Conservation (phyloP, 257 asterid genomes). For the Solanum pennellii region DNA sequence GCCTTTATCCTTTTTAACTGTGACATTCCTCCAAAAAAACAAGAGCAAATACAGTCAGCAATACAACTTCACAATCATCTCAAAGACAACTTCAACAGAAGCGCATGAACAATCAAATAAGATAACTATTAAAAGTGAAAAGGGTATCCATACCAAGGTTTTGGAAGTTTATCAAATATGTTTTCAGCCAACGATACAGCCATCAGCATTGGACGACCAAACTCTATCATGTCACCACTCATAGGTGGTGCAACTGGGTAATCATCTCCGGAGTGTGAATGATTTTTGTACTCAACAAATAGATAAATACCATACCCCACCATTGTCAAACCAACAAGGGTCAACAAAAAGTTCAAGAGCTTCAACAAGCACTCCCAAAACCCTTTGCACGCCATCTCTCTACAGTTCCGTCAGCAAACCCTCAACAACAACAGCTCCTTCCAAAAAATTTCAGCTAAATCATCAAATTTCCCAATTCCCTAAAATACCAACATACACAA, state of each 20-base stretch:
- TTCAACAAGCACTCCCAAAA: conserved; percentile 73
- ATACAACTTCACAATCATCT: not conserved
- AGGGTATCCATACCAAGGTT: conserved; percentile 55
- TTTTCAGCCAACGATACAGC: conserved; percentile 52
- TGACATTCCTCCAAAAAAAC: not conserved
- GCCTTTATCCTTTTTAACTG: not conserved
- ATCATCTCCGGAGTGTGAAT: conserved; percentile 35
- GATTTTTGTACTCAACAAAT: conserved; percentile 57
- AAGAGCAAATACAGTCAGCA: not conserved
- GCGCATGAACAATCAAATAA: not conserved
- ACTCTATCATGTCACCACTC: conserved; percentile 38
- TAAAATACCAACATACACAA: conserved; percentile 6
- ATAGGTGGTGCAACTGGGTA: conserved; percentile 22
- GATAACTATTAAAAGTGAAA: not conserved
- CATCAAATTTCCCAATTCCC: conserved; percentile 18
- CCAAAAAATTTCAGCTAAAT: not conserved
- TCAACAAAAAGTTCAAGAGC: conserved; percentile 64
- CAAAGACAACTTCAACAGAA: not conserved
- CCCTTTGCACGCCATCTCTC: conserved; percentile 77
- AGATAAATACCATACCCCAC: conserved; percentile 83
- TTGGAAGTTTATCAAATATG: conserved; percentile 85
- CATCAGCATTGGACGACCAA: conserved; percentile 88
- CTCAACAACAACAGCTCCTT: not conserved
- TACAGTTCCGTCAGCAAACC: not conserved
- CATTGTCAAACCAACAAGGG: conserved; percentile 76